Evolutionary conservation across 2,329 filamentous ascomycete genomes (phyloP).

Genomic region (Grosmannia clavigera): DNA sequence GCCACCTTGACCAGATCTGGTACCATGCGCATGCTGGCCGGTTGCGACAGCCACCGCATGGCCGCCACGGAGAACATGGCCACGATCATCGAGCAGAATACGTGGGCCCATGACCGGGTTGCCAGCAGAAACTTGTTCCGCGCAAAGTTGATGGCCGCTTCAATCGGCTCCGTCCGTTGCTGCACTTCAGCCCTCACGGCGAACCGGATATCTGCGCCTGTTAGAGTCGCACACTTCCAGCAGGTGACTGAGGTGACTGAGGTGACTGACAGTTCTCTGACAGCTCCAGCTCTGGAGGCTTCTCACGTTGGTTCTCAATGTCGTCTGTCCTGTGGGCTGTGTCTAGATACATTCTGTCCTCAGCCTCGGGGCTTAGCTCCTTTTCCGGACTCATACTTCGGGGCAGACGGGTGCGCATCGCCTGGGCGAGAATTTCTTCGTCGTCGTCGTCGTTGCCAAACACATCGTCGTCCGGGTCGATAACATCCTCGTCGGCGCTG

Average conservation of each 20-base stretch:
- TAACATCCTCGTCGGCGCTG: conserved; percentile 20
- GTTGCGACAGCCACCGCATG: conserved; percentile 55
- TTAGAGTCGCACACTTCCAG: not conserved
- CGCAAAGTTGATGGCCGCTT: conserved; percentile 54
- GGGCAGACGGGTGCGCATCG: conserved; percentile 42
- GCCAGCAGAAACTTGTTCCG: conserved; percentile 45
- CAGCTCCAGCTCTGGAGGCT: conserved; percentile 13
- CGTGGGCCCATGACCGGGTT: conserved; percentile 58
- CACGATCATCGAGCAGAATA: conserved; percentile 48
- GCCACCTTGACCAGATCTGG: conserved; percentile 87
- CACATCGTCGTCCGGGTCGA: conserved; percentile 14
- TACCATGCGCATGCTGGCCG: conserved; percentile 52
- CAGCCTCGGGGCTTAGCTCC: conserved; percentile 34
- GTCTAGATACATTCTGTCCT: conserved; percentile 17
- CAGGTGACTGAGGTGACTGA: not conserved
- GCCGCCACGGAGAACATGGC: conserved; percentile 52
- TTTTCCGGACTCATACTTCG: conserved; percentile 45
- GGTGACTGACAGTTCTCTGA: conserved; percentile 38
- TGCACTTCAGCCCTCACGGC: conserved; percentile 78
- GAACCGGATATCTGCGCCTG: conserved; percentile 69
- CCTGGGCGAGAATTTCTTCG: conserved; percentile 30
- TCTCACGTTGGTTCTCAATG: conserved; percentile 13
- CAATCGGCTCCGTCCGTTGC: conserved; percentile 74
- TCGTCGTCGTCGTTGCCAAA: conserved; percentile 20
- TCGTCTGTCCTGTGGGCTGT: not conserved